A percentile compares a stretch with the other conserved stretches of the same genome.
These are phyloP conservation scores for Lentinus brumalis DNA, from an alignment of 768 basidiomycete genomes.

Conservation along the genomic window DNA sequence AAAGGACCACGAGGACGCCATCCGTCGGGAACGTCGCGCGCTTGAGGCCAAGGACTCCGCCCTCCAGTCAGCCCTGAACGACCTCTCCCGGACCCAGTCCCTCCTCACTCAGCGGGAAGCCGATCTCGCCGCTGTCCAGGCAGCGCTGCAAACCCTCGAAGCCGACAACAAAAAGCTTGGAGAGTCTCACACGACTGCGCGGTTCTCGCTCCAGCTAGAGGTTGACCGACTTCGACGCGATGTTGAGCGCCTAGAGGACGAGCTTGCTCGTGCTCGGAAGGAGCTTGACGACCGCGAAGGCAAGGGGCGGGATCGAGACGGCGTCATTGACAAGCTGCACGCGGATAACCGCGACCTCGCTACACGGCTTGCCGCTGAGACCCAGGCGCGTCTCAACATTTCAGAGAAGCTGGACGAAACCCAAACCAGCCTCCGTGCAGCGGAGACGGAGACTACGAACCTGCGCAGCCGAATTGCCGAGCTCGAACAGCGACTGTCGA, in stretches of 20 bases:
- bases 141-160: slow-evolving; percentile 70
- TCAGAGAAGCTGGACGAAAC: slow-evolving; percentile 86
- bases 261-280: slow-evolving; percentile 67
- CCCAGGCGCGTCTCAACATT: slow-evolving; percentile 83
- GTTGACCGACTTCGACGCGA: slow-evolving; percentile 86
- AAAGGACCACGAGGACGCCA: slow-evolving; percentile 61
- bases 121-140: slow-evolving; percentile 75
- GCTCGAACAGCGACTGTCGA: slow-evolving; percentile 77
- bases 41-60: slow-evolving; percentile 73
- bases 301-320: slow-evolving; percentile 68
- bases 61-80: slow-evolving; percentile 61
- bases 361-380: slow-evolving; percentile 77
- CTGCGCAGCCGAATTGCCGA: slow-evolving; percentile 68
- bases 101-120: slow-evolving; percentile 71
- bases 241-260: slow-evolving; percentile 76
- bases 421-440: slow-evolving; percentile 59
- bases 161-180: slow-evolving; percentile 78
- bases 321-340: slow-evolving; percentile 72
- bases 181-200: slow-evolving; percentile 80
- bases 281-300: slow-evolving; percentile 71
- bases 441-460: slow-evolving; percentile 66
- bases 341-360: slow-evolving; percentile 81
- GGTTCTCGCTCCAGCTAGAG: slow-evolving; percentile 88
- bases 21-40: slow-evolving; percentile 60
- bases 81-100: slow-evolving; percentile 62